A percentile compares a stretch with the other conserved stretches of the same genome.
These are phyloP conservation scores for Sextonia rubra DNA, from an alignment of 164 flowering plant genomes.

Conservation along the genomic window DNA sequence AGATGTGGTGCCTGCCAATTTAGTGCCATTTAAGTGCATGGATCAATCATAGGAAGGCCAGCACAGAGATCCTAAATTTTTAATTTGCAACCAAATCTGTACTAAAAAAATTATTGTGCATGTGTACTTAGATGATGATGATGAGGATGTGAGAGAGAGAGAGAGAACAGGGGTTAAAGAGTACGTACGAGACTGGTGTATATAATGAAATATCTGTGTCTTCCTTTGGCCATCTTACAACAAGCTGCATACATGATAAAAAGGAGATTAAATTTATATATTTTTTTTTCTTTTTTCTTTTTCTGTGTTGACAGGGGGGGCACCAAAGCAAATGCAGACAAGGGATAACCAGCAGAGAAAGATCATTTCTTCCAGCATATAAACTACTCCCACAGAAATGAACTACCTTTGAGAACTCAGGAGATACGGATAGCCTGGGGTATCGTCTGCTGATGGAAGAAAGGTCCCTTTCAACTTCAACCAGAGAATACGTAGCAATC, in stretches of 20 bases:
- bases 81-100: no score
- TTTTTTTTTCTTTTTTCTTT: no score
- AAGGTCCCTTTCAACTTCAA: slow-evolving; percentile 73
- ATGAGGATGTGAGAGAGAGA: not conserved
- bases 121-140: no score
- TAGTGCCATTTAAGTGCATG: no score
- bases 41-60: no score
- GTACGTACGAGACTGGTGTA: slow-evolving; percentile 79
- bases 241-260: slow-evolving; percentile 40
- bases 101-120: no score
- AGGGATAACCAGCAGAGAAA: not conserved
- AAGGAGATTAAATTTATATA: not conserved
- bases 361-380: not conserved
- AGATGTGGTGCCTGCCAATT: no score
- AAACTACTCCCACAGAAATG: not conserved
- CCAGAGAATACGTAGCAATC: slow-evolving; percentile 58
- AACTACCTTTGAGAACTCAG: slow-evolving; percentile 83
- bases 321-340: no score
- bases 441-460: slow-evolving; percentile 69
- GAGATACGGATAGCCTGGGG: slow-evolving; percentile 71
- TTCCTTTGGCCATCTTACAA: slow-evolving; percentile 79
- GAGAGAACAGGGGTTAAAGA: not conserved
- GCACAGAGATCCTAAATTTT: no score
- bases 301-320: no score
- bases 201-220: slow-evolving; percentile 59